phyloP scores from a whole-genome alignment of 148 eudicot genomes.

The Diospyros kaki region DNA sequence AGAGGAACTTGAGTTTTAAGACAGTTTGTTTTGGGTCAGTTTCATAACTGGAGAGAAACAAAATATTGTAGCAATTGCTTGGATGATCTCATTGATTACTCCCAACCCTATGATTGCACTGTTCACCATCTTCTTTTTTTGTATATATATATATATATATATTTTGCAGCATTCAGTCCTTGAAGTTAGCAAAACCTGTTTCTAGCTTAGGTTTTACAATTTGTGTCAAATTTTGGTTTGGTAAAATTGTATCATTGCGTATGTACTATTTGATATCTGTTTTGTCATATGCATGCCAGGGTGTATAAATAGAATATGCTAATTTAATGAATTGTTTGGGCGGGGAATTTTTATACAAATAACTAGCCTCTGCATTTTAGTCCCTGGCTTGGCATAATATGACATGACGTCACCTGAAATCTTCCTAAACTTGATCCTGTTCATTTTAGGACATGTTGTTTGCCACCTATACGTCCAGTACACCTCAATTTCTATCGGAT shows the following conservation, averaged over 20 bases:
- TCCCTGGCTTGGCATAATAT: neutral
- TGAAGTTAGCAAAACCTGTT: neutral
- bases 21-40: neutral
- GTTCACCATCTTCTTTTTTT: too few relatives aligned
- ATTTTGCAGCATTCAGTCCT: neutral
- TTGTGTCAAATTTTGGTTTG: neutral
- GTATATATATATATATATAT: too few relatives aligned
- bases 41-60: neutral
- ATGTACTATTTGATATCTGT: too few relatives aligned
- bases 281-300: too few relatives aligned
- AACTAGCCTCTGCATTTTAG: too few relatives aligned
- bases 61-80: neutral
- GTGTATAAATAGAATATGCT: too few relatives aligned
- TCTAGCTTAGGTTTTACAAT: neutral
- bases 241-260: neutral
- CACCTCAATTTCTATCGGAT: neutral
- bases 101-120: too few relatives aligned
- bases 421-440: neutral
- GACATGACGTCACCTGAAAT: neutral
- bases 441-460: neutral
- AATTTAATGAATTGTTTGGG: too few relatives aligned
- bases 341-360: too few relatives aligned
- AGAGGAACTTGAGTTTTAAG: neutral
- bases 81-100: too few relatives aligned
- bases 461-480: neutral